These are phyloP conservation scores for Porcisia hertigi DNA, from an alignment of 208 protist genomes.

Conservation along the genomic window DNA sequence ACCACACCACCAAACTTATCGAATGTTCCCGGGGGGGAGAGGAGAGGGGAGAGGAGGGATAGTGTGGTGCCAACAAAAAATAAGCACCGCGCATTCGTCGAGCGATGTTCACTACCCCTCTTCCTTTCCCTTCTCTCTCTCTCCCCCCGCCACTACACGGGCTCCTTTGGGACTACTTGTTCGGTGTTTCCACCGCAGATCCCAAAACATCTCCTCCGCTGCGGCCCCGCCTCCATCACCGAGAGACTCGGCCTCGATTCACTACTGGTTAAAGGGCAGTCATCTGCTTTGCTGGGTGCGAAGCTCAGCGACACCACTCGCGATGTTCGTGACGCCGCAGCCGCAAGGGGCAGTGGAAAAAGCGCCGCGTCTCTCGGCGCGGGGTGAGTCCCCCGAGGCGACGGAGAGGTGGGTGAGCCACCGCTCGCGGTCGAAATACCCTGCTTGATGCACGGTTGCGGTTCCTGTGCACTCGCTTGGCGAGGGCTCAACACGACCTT, in stretches of 20 bases:
- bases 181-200: not conserved
- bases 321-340: not conserved
- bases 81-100: not conserved
- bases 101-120: not conserved
- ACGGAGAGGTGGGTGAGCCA: not conserved
- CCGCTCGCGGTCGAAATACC: not conserved
- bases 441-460: constrained; percentile 5
- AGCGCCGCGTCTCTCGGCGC: not conserved
- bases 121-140: not conserved
- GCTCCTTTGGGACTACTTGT: not conserved
- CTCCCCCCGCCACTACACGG: not conserved
- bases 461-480: not conserved
- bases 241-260: not conserved
- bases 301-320: not conserved
- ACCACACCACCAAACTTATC: too few relatives aligned
- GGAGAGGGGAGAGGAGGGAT: too few relatives aligned
- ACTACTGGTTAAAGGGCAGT: not conserved
- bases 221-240: not conserved
- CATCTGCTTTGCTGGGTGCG: not conserved
- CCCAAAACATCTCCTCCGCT: not conserved
- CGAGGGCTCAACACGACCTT: not conserved
- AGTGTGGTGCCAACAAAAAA: too few relatives aligned
- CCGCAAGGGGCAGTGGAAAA: not conserved
- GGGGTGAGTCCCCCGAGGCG: not conserved
- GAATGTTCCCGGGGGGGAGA: too few relatives aligned